phyloP scores from a whole-genome alignment of 225 moss, liverwort and hornwort species.

The Physcomitrellopsis africana region DNA sequence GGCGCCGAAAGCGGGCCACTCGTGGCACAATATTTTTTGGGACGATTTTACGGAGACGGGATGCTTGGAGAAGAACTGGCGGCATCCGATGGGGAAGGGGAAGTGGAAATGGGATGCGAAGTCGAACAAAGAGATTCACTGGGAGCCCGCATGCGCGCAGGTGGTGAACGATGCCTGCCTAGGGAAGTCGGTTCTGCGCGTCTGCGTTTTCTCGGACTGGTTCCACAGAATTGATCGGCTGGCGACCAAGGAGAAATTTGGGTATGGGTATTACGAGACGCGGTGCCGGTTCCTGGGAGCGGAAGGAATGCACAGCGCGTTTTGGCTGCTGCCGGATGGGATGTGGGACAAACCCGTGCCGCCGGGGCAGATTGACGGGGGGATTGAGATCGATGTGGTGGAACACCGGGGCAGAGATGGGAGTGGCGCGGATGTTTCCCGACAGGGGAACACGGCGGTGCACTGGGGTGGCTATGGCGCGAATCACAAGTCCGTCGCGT shows the following conservation, averaged over 20 bases:
- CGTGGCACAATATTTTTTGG: not conserved
- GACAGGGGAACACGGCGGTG: slow-evolving; percentile 41
- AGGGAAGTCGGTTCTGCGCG: slow-evolving; percentile 36
- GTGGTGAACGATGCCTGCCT: slow-evolving; percentile 31
- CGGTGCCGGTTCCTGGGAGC: slow-evolving; percentile 54
- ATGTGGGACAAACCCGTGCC: slow-evolving; percentile 50
- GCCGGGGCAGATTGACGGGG: slow-evolving; percentile 47
- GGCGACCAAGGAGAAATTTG: slow-evolving; percentile 50
- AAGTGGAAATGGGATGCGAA: slow-evolving; percentile 23
- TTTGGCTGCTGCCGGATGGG: slow-evolving; percentile 53
- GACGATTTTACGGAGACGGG: not conserved
- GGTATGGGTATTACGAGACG: slow-evolving; percentile 56
- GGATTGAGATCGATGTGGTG: slow-evolving; percentile 51
- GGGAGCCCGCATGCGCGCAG: slow-evolving; percentile 54
- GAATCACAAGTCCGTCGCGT: slow-evolving; percentile 51
- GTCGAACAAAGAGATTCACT: slow-evolving; percentile 58
- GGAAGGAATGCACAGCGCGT: slow-evolving; percentile 60
- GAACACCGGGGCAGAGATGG: slow-evolving; percentile 48
- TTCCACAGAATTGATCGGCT: slow-evolving; percentile 59
- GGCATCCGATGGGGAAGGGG: not conserved
- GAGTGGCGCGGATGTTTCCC: slow-evolving; percentile 20
- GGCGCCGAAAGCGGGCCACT: not conserved
- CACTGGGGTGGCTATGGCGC: slow-evolving; percentile 60
- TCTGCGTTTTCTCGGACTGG: slow-evolving; percentile 60
- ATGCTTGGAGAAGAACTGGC: not conserved